Evolutionary conservation across 495 filamentous ascomycete species (phyloP).

Genomic region (Recurvomyces mirabilis): DNA sequence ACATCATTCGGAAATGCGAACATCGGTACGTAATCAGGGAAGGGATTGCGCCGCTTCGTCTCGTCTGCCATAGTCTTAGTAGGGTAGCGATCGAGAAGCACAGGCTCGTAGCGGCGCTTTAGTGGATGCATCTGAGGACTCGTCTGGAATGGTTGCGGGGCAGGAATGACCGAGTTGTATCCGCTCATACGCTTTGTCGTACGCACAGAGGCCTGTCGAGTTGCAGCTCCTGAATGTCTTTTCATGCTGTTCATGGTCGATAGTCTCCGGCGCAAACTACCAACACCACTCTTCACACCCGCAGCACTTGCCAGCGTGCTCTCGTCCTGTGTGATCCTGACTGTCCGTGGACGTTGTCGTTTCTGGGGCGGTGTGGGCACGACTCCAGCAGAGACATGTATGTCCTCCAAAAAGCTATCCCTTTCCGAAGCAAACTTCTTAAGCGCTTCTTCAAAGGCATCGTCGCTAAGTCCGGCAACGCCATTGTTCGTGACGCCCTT

Average conservation of each 20-base stretch:
- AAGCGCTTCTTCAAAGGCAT: constrained; percentile 86
- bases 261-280: constrained; percentile 75
- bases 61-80: constrained; percentile 74
- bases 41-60: constrained; percentile 65
- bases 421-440: constrained; percentile 89
- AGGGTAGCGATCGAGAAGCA: constrained; percentile 86
- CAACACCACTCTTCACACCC: constrained; percentile 41
- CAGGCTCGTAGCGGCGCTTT: constrained; percentile 86
- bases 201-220: constrained; percentile 74
- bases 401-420: constrained; percentile 85
- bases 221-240: constrained; percentile 60
- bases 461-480: constrained; percentile 41
- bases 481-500: constrained; percentile 34
- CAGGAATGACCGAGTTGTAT: constrained; percentile 96
- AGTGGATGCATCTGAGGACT: constrained; percentile 93
- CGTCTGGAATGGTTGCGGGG: constrained; percentile 76
- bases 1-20: constrained; percentile 98
- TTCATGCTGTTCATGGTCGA: constrained; percentile 95
- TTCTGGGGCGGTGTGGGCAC: constrained; percentile 30
- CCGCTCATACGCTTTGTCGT: constrained; percentile 85
- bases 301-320: constrained; percentile 40
- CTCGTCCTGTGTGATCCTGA: constrained; percentile 74
- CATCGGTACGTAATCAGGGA: constrained; percentile 98
- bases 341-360: constrained; percentile 60
- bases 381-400: constrained; percentile 79